Conservation (phyloP, 306 rosid genomes). For the Medicago lupulina region DNA sequence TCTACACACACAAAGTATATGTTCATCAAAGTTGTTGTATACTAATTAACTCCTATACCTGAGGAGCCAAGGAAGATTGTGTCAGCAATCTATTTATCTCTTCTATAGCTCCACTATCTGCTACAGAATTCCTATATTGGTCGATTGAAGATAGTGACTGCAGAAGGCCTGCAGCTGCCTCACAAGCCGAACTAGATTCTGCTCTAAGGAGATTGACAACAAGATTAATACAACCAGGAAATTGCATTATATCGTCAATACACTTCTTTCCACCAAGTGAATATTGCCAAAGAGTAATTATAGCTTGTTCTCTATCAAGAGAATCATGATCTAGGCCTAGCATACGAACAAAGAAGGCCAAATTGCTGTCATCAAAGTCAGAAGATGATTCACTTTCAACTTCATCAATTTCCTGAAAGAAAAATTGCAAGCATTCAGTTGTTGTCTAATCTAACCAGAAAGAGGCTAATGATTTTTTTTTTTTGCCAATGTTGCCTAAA, state of each 20-base stretch:
- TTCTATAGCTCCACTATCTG: slow-evolving; percentile 88
- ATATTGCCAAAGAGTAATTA: slow-evolving; percentile 82
- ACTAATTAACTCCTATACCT: slow-evolving; percentile 54
- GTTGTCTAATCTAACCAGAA: background rate
- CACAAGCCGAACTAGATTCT: slow-evolving; percentile 69
- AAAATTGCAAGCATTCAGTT: slow-evolving; percentile 25
- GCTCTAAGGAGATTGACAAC: slow-evolving; percentile 76
- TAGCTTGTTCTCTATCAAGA: slow-evolving; percentile 82
- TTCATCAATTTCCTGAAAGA: slow-evolving; percentile 63
- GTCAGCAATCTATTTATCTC: slow-evolving; percentile 75
- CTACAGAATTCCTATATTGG: slow-evolving; percentile 67
- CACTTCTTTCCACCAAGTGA: slow-evolving; percentile 88
- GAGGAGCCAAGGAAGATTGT: slow-evolving; percentile 63
- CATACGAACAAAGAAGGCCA: slow-evolving; percentile 86
- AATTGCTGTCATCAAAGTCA: slow-evolving; percentile 61
- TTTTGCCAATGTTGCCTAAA: background rate
- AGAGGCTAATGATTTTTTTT: background rate
- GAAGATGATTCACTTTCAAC: slow-evolving; percentile 50
- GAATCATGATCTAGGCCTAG: slow-evolving; percentile 78
- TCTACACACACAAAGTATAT: slow-evolving; percentile 39
- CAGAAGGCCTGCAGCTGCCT: slow-evolving; percentile 95
- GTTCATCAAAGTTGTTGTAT: slow-evolving; percentile 17
- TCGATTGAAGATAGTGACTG: slow-evolving; percentile 72
- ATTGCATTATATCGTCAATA: slow-evolving; percentile 79
- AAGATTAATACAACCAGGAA: slow-evolving; percentile 84